Conservation (phyloP, 306 rosid genomes). For the Pyrus bretschneideri region DNA sequence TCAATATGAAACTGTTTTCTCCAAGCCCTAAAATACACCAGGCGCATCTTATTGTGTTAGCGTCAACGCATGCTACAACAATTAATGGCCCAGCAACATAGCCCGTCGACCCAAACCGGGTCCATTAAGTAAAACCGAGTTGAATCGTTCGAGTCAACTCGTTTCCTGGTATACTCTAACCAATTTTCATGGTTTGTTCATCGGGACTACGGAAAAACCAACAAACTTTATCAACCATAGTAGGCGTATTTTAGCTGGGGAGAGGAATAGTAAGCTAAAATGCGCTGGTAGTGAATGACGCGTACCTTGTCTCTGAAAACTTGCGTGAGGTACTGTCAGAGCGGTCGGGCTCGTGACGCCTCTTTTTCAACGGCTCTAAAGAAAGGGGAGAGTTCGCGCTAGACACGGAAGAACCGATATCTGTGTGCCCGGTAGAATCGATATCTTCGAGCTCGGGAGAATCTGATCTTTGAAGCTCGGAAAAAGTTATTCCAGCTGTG, state of each 20-base stretch:
- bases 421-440: too few species aligned
- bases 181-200: neutral
- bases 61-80: conserved; percentile 37
- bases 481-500: too few species aligned
- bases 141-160: conserved; percentile 6
- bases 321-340: conserved; percentile 49
- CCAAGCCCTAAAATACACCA: neutral
- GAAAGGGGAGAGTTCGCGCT: conserved; percentile 61
- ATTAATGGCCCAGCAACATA: conserved; percentile 16
- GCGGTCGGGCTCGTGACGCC: conserved; percentile 56
- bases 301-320: conserved; percentile 63
- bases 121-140: neutral
- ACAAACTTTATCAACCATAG: neutral
- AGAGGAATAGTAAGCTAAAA: neutral
- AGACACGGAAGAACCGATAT: conserved; percentile 15
- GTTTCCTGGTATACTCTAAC: neutral
- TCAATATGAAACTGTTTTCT: too few species aligned
- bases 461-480: too few species aligned
- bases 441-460: too few species aligned
- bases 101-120: conserved; percentile 30
- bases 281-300: neutral
- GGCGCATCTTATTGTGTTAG: conserved; percentile 19
- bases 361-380: conserved; percentile 40
- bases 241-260: neutral
- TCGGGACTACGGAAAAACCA: neutral